Evolutionary conservation across 139 green algal genomes (phyloP).

Genomic region (Auxenochlorella protothecoides): DNA sequence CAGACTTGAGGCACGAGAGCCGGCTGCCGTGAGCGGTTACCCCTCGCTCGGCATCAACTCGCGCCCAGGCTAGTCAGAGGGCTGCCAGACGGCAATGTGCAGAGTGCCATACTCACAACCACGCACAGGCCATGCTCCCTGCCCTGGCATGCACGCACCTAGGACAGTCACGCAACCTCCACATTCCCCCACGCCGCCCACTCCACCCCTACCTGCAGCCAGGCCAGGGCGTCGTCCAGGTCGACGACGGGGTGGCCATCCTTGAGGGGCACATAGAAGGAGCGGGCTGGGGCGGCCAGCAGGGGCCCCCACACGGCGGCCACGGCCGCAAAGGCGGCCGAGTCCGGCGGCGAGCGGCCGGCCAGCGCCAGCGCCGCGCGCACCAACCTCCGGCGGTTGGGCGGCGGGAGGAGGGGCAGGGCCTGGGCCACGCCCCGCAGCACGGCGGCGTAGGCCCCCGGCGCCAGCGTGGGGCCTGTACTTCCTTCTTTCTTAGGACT

Average conservation of each 20-base stretch:
- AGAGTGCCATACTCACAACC: too few species aligned
- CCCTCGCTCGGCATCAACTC: too few species aligned
- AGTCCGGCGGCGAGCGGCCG: background rate
- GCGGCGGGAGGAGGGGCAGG: constrained; percentile 10
- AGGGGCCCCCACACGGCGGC: constrained; percentile 11
- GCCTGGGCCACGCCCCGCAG: background rate
- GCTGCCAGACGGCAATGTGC: too few species aligned
- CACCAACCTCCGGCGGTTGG: constrained; percentile 6
- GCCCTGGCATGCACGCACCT: too few species aligned
- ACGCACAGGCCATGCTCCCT: too few species aligned
- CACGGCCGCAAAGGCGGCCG: background rate
- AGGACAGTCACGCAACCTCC: too few species aligned
- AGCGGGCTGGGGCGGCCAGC: background rate
- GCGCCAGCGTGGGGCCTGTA: background rate
- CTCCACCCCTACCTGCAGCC: constrained; percentile 6
- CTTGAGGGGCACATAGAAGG: constrained; percentile 4
- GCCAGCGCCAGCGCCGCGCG: constrained; percentile 7
- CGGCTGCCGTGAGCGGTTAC: too few species aligned
- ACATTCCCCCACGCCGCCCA: too few species aligned
- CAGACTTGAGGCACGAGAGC: too few species aligned
- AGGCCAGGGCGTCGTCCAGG: constrained; percentile 11
- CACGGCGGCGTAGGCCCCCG: constrained; percentile 10
- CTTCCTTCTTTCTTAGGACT: background rate
- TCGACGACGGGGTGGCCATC: constrained; percentile 11
- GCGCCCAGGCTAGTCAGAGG: too few species aligned